Conservation (phyloP, 495 filamentous ascomycete species). For the Podospora australis region DNA sequence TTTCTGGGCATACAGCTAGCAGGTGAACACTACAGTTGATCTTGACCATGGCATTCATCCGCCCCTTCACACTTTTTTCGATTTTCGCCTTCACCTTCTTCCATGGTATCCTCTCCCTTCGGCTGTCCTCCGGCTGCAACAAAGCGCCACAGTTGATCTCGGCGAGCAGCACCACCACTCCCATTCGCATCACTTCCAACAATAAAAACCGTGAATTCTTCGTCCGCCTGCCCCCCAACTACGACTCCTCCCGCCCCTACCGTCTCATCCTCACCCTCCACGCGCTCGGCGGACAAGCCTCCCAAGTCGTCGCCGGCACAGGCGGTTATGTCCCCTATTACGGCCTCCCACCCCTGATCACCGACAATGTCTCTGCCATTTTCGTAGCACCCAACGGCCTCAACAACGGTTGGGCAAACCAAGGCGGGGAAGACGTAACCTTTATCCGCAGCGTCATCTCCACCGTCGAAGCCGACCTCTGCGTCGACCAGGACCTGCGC, state of each 20-base stretch:
- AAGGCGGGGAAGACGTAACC: constrained; percentile 35
- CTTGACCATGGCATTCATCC: background rate
- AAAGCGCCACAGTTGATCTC: background rate
- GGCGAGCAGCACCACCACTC: background rate
- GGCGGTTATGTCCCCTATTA: constrained; percentile 32
- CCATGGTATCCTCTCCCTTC: background rate
- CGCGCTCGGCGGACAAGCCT: constrained; percentile 31
- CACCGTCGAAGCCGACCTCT: constrained; percentile 33
- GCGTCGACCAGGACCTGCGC: constrained; percentile 34
- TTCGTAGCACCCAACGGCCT: constrained; percentile 39
- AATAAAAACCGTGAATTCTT: constrained; percentile 4
- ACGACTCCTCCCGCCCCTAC: background rate
- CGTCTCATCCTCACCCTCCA: constrained; percentile 36
- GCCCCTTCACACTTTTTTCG: background rate
- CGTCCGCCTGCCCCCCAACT: constrained; percentile 1
- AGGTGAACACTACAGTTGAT: too few relatives aligned
- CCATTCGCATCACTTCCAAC: background rate
- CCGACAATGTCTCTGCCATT: constrained; percentile 29
- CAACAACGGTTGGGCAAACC: constrained; percentile 41
- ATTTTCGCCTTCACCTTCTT: background rate
- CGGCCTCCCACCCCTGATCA: constrained; percentile 29
- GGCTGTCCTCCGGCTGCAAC: background rate
- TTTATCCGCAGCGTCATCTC: constrained; percentile 31
- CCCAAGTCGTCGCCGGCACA: constrained; percentile 27
- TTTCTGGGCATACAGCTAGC: background rate